A percentile compares a stretch with the other conserved stretches of the same genome.
phyloP scores from a whole-genome alignment of 2,329 filamentous ascomycete species.

The Penicillium occitanis region DNA sequence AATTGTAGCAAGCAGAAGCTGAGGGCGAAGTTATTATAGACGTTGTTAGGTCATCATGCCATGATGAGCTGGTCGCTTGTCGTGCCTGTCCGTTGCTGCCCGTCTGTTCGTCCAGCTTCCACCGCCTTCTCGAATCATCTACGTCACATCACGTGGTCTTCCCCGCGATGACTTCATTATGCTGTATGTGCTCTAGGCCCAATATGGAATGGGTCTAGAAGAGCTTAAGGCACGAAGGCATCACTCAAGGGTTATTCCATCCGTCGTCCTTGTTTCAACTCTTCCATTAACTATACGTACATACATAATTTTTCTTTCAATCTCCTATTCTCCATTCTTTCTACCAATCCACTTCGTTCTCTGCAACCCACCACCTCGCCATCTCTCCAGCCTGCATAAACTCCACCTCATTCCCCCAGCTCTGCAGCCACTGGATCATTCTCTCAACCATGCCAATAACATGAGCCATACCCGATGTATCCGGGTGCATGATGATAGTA shows the following conservation, averaged over 20 bases:
- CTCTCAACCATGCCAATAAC: slow-evolving; percentile 59
- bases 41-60: not conserved
- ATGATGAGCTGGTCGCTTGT: not conserved
- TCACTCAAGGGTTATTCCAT: no score
- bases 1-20: not conserved
- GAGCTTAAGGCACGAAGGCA: not conserved
- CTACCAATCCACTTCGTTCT: slow-evolving; percentile 8
- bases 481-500: slow-evolving; percentile 56
- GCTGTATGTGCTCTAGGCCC: not conserved
- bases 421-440: slow-evolving; percentile 53
- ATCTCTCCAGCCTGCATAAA: slow-evolving; percentile 35
- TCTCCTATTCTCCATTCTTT: not conserved
- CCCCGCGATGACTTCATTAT: slow-evolving; percentile 9
- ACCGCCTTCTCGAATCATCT: slow-evolving; percentile 19
- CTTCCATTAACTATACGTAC: not conserved
- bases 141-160: slow-evolving; percentile 21
- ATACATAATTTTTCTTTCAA: not conserved
- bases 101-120: slow-evolving; percentile 21
- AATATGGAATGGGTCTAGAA: not conserved
- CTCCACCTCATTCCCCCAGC: slow-evolving; percentile 34
- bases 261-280: not conserved
- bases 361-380: slow-evolving; percentile 32
- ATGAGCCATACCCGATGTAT: slow-evolving; percentile 62
- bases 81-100: slow-evolving; percentile 7
- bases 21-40: slow-evolving; percentile 15